phyloP scores from a whole-genome alignment of 495 filamentous ascomycete species.

The Penicillium canariense region DNA sequence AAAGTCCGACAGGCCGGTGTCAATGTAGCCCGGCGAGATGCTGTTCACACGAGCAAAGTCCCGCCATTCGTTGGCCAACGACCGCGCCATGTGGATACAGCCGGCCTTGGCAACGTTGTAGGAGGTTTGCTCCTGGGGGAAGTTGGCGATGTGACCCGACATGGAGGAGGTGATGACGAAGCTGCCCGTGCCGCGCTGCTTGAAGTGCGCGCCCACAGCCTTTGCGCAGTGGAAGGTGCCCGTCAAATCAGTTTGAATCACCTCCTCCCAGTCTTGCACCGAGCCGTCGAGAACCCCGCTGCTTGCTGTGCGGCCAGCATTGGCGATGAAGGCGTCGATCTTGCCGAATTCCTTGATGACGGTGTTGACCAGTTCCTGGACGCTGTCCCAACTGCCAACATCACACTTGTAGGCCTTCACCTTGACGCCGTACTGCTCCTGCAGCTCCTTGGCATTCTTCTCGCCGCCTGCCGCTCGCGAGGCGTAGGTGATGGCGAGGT shows the following conservation, averaged over 20 bases:
- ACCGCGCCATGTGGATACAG: conserved; percentile 53
- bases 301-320: conserved; percentile 65
- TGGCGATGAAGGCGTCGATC: conserved; percentile 66
- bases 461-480: conserved; percentile 59
- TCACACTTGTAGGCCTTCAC: conserved; percentile 64
- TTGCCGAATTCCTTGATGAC: conserved; percentile 63
- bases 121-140: conserved; percentile 74
- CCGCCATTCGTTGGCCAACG: conserved; percentile 73
- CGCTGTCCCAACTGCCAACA: conserved; percentile 51
- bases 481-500: conserved; percentile 66
- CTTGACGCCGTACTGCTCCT: conserved; percentile 61
- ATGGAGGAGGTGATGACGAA: conserved; percentile 66
- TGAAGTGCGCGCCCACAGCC: conserved; percentile 63
- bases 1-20: conserved; percentile 75
- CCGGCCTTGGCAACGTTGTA: conserved; percentile 78
- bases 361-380: conserved; percentile 46
- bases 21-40: conserved; percentile 77
- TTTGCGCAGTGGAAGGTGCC: conserved; percentile 70
- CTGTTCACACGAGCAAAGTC: conserved; percentile 74
- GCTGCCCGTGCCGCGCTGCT: conserved; percentile 56
- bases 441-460: conserved; percentile 62
- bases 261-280: conserved; percentile 65
- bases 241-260: conserved; percentile 62
- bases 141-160: conserved; percentile 75
- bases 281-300: conserved; percentile 60